Evolutionary conservation across 306 rosid genomes (phyloP).

Genomic region (Senna tora): DNA sequence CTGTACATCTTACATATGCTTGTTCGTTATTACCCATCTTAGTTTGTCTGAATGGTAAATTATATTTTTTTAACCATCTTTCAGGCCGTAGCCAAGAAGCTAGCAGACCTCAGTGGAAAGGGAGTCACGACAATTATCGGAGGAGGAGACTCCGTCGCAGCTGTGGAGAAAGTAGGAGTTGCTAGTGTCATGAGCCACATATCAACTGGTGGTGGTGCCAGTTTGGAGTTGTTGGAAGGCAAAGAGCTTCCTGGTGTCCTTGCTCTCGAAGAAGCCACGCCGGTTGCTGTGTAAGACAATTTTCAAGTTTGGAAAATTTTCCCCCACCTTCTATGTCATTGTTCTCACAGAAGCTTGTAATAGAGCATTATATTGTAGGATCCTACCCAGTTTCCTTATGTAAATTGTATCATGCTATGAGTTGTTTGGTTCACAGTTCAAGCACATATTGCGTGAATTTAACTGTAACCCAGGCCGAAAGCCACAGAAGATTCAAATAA

Average conservation of each 20-base stretch:
- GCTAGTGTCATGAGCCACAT: conserved; percentile 98
- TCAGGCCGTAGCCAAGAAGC: conserved; percentile 91
- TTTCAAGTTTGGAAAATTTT: conserved; percentile 38
- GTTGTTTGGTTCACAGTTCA: conserved; percentile 42
- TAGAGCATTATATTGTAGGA: conserved; percentile 57
- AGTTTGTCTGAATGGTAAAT: neutral
- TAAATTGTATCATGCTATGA: conserved; percentile 55
- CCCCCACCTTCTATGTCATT: conserved; percentile 32
- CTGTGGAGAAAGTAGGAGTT: conserved; percentile 98
- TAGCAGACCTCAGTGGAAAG: conserved; percentile 91
- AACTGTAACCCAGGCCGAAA: conserved; percentile 50
- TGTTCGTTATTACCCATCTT: conserved; percentile 7
- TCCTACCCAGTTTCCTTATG: conserved; percentile 50
- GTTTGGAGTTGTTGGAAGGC: conserved; percentile 99
- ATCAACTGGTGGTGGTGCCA: conserved; percentile 99
- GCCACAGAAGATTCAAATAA: conserved; percentile 50
- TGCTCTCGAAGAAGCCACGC: conserved; percentile 91
- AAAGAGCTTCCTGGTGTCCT: conserved; percentile 97
- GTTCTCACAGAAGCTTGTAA: conserved; percentile 50
- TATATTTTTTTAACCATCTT: conserved; percentile 22
- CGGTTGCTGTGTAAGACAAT: conserved; percentile 74
- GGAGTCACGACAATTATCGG: conserved; percentile 99
- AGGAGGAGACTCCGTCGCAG: conserved; percentile 99
- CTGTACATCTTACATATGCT: conserved; percentile 6
- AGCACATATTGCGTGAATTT: conserved; percentile 40